A percentile compares a stretch with the other conserved stretches of the same genome.
These are phyloP conservation scores for Elaphomyces granulatus DNA, from an alignment of 495 filamentous ascomycete species.

Conservation along the genomic window DNA sequence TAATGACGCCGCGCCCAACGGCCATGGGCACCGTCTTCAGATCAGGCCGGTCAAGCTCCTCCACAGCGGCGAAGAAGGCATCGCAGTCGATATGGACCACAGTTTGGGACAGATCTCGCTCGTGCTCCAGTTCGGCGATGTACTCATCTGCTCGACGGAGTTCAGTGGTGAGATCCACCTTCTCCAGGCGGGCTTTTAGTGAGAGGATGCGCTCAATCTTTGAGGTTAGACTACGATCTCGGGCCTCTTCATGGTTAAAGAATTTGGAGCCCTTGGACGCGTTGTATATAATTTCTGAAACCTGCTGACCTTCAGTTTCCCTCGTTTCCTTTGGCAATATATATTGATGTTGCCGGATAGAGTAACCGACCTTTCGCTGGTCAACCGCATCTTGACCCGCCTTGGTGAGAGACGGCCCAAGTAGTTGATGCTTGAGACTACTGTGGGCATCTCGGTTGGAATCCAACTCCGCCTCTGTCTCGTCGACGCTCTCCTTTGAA, in stretches of 20 bases:
- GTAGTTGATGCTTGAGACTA: conserved; percentile 51
- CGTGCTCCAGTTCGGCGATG: conserved; percentile 61
- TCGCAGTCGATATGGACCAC: conserved; percentile 95
- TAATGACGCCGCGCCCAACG: conserved; percentile 82
- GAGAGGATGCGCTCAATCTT: conserved; percentile 73
- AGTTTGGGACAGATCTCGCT: conserved; percentile 67
- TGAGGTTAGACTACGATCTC: conserved; percentile 67
- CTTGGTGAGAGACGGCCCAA: conserved; percentile 92
- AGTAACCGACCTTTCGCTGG: conserved; percentile 53
- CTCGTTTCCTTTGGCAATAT: neutral
- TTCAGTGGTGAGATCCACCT: conserved; percentile 57
- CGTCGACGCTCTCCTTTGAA: conserved; percentile 6
- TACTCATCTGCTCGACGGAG: conserved; percentile 66
- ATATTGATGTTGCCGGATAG: neutral
- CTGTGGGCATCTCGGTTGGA: conserved; percentile 23
- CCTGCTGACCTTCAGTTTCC: conserved; percentile 32
- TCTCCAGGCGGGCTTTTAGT: conserved; percentile 64
- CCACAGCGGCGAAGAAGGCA: conserved; percentile 94
- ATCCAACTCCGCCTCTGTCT: neutral
- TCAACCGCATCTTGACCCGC: conserved; percentile 90
- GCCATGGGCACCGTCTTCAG: conserved; percentile 84
- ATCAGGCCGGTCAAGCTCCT: conserved; percentile 82
- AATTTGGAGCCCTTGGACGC: conserved; percentile 94
- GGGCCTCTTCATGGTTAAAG: conserved; percentile 80
- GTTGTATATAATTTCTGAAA: conserved; percentile 95